Evolutionary conservation across 129 eudicot genomes (phyloP), one percentile per base, ranked within the genome.

Genomic region (Artemisia argyi): DNA sequence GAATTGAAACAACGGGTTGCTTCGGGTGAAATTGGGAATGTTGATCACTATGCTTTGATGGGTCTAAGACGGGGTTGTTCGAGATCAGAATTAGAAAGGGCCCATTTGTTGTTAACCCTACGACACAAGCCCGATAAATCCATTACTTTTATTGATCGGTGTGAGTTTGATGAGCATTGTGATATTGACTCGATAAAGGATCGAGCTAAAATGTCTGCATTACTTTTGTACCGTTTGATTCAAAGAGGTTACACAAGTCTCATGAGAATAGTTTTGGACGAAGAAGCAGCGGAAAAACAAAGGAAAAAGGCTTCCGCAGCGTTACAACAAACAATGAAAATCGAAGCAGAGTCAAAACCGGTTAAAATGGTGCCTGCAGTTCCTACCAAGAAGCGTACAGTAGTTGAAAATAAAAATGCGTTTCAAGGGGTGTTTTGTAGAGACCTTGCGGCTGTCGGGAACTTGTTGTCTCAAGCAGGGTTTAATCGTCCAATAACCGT

Each of bases 121-220:
- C 76, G 84, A 46, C 98, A 92, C 80, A 92, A 89, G 66, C 98
- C 98, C 0, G 98, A 92, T 59, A 87, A 84, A 58, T 85, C 95
- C 11, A 73, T 80, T 1, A 63, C 82, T 5, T 92, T 92, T 50
- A 80, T 92, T 0, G 98, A 89, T 30, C 76, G 91, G 52, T 92
- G 98, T 42, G 96, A 92, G 79, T 85, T 92, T 46, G 82, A 85
- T 0, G 89, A 87, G n/a, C 95, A 92, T 7, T 53, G 67, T 16
- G 96, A 92, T 8, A 56, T 78, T 0, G 96, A 92, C 16, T 83
- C 89, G 1, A 80, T 85, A 1, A 80, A 84, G 35, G 98, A 92
- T 49, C 79, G 92, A 28, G 91, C 96, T 0, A 79, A 72, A 49
- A 78, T 92, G 85, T 87, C 96, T 0, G 74, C 92, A 5, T 61